Base-by-base conservation (phyloP, 2,329 filamentous ascomycete species). In the Diaporthe eres region DNA sequence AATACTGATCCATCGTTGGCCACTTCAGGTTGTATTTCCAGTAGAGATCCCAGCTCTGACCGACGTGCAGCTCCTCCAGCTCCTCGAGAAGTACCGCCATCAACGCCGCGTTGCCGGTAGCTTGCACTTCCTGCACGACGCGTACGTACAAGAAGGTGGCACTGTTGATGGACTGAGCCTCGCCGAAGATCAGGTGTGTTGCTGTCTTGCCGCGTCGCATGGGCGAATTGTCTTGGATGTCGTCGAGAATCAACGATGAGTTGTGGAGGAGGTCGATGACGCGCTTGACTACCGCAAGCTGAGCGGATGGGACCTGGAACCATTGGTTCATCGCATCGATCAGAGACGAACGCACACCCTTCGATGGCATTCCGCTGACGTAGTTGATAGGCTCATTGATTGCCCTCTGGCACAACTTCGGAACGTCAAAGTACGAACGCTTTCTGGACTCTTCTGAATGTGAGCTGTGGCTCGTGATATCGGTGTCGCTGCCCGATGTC, bases 41-140 rank as follows among this genome's bases (percentile, higher is more conserved):
- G 70, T 79, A 73, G 0, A 82, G 77, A 61, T 82, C 81, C 57
- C 74, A 75, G 53, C 77, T 77, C 58, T 82, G 81, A 3, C 81
- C 81, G 22, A 78, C 37, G 37, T 78, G 75, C 6, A 81, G 68
- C 34, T 55, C 37, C 13, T 76, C 28, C 3, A 80, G 25, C 65
- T 79, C 75, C 2, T 74, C 70, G 34, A 60, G 37, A 22, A 72
- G 17, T 9, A 58, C 44, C 19, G n/a, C 25, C 31, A 72, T 44
- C n/a, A 44, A 34, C 51, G 53, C 53, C n/a, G 70, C 39, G 17
- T 60, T 44, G 17, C 37, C n/a, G 17, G 28, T 47, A 8, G 37
- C 28, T 19, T 37, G 34, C 17, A 49, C 70, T 10, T 58, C 51
- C 9, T 60, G 70, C n/a, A 58, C 37, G 1, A 17, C 70, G 3